Conservation (phyloP, 129 eudicot genomes). For the Helianthus annuus region DNA sequence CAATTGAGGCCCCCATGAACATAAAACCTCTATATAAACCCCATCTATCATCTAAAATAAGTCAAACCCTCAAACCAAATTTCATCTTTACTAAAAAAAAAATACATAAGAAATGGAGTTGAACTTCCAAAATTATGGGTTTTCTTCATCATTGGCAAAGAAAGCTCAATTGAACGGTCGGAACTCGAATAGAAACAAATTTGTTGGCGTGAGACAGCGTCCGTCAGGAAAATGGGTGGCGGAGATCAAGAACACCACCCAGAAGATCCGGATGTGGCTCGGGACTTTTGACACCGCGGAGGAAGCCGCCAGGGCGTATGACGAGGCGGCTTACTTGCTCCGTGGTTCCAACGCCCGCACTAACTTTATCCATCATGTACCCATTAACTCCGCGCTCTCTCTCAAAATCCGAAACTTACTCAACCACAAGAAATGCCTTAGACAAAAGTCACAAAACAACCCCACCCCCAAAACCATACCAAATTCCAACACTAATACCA, state of each 20-base stretch:
- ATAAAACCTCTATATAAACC: constrained; percentile 30
- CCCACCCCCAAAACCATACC: constrained; percentile 17
- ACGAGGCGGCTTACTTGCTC: constrained; percentile 70
- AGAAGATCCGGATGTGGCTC: constrained; percentile 77
- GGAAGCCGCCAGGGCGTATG: constrained; percentile 76
- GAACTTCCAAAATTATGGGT: constrained; percentile 41
- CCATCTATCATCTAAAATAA: constrained; percentile 20
- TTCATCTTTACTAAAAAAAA: neutral
- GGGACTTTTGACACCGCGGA: constrained; percentile 78
- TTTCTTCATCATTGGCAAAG: constrained; percentile 29
- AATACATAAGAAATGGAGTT: constrained; percentile 34
- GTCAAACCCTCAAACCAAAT: constrained; percentile 27
- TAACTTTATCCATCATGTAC: constrained; percentile 50
- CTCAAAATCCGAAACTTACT: constrained; percentile 63
- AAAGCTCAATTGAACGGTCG: constrained; percentile 11
- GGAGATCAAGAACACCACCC: constrained; percentile 72
- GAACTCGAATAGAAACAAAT: constrained; percentile 36
- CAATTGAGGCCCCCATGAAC: constrained; percentile 32
- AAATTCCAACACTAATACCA: constrained; percentile 15
- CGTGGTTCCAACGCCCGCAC: constrained; percentile 74
- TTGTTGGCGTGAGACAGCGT: constrained; percentile 65
- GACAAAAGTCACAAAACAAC: constrained; percentile 24
- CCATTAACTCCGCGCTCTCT: constrained; percentile 64
- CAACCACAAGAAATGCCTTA: constrained; percentile 50
- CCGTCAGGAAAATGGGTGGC: constrained; percentile 78